Base-by-base conservation (phyloP, 352 stramenopile species). In the Phytophthora palmivora region DNA sequence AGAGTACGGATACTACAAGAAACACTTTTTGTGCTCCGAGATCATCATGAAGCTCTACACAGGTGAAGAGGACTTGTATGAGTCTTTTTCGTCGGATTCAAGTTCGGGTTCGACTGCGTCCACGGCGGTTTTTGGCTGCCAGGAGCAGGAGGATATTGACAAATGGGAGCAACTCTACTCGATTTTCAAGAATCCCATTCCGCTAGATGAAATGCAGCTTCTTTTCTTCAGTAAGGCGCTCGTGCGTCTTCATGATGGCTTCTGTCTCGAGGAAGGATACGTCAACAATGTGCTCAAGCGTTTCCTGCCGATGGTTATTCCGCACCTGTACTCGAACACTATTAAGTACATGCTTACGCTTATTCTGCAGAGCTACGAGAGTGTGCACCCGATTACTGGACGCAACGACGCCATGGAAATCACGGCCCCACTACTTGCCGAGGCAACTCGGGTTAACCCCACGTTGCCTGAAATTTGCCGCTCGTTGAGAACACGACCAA, bases 31-130 rank as follows among this genome's bases (percentile, higher is more conserved):
- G 30, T 95, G 87, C 72, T 95, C 87, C 1, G 87, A 95, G 74
- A 94, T 95, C 64, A 94, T 95, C 53, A 95, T 95, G 87, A 93
- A 92, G 59, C 74, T 95, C 4, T 95, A 95, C 72, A 94, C 87
- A 19, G 87, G 87, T 28, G 87, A 95, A 48, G 87, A 95, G 34
- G 87, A 95, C 46, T 51, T 95, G 56, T 95, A 95, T 69, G 84
- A 95, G 54, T 95, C 87, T 14, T 95, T 95, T 52, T 94, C 84
- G 34, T 93, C 83, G 0, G 84, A 92, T 57, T 93, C 84, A 14
- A 91, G 82, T 30, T 89, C 80, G 1, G 87, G 85, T 0, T 95
- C 87, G 0, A 75, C 77, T 2, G 74, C 78, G 14, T 74, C 77
- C 2, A 87, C 74, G 3, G 78, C 86, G 0, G 84, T 93, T 6